Percentiles rank a stretch among this genome's conserved stretches.
These are phyloP conservation scores for Stipa capillata DNA, from an alignment of 176 grass and related monocot species.

Conservation along the genomic window DNA sequence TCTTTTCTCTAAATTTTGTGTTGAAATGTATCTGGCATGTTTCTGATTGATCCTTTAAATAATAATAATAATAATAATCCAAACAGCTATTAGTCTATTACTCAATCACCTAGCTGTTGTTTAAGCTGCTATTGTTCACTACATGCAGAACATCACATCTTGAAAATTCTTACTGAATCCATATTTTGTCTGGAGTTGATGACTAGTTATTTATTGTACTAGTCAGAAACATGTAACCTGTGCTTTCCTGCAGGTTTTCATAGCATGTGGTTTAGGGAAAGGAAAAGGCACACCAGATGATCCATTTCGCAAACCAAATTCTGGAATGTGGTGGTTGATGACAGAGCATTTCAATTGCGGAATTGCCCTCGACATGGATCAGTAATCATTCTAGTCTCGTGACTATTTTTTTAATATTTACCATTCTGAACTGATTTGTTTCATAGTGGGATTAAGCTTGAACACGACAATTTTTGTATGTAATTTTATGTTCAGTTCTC, in stretches of 20 bases:
- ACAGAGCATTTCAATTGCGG: conserved; percentile 80
- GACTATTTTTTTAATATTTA: background rate
- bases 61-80: background rate
- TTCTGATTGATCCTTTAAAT: background rate
- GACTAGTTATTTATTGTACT: background rate
- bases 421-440: background rate
- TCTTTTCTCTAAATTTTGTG: conserved; percentile 9
- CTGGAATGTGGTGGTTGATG: conserved; percentile 83
- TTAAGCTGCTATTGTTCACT: background rate
- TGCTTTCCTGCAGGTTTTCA: conserved; percentile 59
- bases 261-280: conserved; percentile 66
- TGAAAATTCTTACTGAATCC: background rate
- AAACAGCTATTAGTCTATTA: background rate
- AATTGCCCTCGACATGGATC: conserved; percentile 60
- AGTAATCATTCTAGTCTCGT: conserved; percentile 31
- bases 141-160: background rate
- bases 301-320: conserved; percentile 72
- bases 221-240: background rate
- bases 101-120: background rate
- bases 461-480: background rate
- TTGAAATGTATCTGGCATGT: background rate
- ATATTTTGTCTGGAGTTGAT: background rate
- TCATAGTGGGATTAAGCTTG: background rate
- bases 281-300: conserved; percentile 51
- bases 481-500: background rate